Evolutionary conservation across 176 grass and related monocot genomes (phyloP).

Genomic region (Alloteropsis semialata): DNA sequence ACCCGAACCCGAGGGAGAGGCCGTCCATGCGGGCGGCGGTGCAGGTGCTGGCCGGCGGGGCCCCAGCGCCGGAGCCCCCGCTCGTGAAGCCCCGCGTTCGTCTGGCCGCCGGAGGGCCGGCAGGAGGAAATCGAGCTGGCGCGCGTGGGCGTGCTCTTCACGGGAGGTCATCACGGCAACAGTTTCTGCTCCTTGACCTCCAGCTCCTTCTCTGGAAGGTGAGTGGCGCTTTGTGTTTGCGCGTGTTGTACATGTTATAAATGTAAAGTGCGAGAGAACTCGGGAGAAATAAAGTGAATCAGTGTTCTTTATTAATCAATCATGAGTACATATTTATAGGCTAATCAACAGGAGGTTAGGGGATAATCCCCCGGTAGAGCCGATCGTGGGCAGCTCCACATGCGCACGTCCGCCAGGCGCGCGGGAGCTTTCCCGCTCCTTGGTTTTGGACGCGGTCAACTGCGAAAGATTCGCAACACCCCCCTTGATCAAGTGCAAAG

Average conservation of each 20-base stretch:
- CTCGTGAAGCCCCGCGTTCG: constrained; percentile 14
- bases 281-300: too few species aligned
- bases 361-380: too few species aligned
- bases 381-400: too few species aligned
- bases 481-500: too few species aligned
- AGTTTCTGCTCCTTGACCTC: constrained; percentile 11
- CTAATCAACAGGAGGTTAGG: too few species aligned
- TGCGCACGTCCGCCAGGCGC: too few species aligned
- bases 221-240: neutral
- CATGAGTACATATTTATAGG: too few species aligned
- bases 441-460: too few species aligned
- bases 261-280: too few species aligned
- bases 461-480: too few species aligned
- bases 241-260: neutral
- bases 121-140: neutral
- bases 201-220: neutral
- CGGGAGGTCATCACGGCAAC: neutral
- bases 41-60: constrained; percentile 45
- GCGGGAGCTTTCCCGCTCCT: too few species aligned
- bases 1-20: constrained; percentile 46
- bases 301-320: too few species aligned
- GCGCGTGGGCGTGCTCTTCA: constrained; percentile 16
- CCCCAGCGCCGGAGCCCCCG: constrained; percentile 26
- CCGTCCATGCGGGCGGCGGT: constrained; percentile 46
- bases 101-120: neutral